Evolutionary conservation across 2,329 filamentous ascomycete species (phyloP), one percentile per base, ranked within the genome.

Genomic region (Canariomyces notabilis): DNA sequence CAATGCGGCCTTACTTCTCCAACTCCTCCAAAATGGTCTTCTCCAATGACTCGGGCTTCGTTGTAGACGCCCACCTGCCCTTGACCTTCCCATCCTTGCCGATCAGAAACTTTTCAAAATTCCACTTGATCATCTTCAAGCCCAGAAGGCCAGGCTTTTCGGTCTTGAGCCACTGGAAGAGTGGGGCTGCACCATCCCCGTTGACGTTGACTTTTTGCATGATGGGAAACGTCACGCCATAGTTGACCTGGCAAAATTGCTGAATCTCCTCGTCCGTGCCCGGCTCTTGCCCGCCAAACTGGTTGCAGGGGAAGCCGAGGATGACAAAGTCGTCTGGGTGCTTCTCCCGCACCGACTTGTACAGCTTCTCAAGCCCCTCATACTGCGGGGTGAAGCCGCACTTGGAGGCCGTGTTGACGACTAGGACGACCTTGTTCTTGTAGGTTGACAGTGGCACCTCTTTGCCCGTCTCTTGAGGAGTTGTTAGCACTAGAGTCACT

Each of bases 301-400:
- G 93, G 77, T 97, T 98, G 83, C 91, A 97, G 48, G 93, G 93
- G 73, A 98, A 97, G 60, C 90, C 93, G 63, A 98, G 77, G 71
- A 98, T 82, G 61, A 82, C 76, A 66, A 98, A 93, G 62, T 89
- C 77, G 55, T 88, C 81, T 23, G 67, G 77, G 74, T 94, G 73
- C 61, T 80, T 75, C 56, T 74, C 74, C 59, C 80, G 81, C 64
- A 96, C 61, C 48, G 74, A 70, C 67, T 95, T 87, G 80, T 95
- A 95, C 54, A 98, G 80, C 62, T 80, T 84, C 74, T 98, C 90
- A 42, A 98, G 86, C 23, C 87, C 88, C 53, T 80, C 83, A 70
- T 93, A 96, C 71, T 98, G 93, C 11, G 89, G 89, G 2, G 93
- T 97, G 80, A 97, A 97, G 67, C 93, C 91, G 76, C 93, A 98